Conservation (phyloP, 225 moss, liverwort and hornwort species). For the Polytrichum commune region DNA sequence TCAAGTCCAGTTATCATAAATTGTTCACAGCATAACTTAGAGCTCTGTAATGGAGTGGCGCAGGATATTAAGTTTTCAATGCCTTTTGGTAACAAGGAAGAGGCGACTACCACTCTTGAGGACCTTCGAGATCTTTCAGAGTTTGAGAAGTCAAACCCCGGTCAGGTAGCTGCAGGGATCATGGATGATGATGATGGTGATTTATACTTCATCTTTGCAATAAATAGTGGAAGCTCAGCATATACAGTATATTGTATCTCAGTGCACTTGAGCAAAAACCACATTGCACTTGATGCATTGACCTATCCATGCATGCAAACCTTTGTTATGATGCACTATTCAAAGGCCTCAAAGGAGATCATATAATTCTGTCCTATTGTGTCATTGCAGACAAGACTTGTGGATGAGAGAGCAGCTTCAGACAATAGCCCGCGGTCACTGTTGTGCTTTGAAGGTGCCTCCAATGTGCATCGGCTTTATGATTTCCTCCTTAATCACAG, state of each 20-base stretch:
- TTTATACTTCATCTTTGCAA: neutral
- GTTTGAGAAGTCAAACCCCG: slow-evolving; percentile 87
- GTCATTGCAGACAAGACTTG: slow-evolving; percentile 60
- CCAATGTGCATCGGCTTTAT: slow-evolving; percentile 76
- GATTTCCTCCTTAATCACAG: slow-evolving; percentile 95
- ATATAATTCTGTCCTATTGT: neutral
- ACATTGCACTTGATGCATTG: too few species aligned
- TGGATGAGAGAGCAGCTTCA: slow-evolving; percentile 57
- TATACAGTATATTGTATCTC: too few species aligned
- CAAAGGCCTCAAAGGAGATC: neutral
- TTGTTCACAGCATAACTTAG: neutral
- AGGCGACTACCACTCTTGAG: slow-evolving; percentile 54
- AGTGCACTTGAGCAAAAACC: too few species aligned
- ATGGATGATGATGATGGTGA: neutral
- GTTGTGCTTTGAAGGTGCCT: slow-evolving; percentile 60
- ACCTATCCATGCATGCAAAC: too few species aligned
- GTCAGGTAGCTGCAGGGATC: slow-evolving; percentile 52
- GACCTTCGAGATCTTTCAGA: slow-evolving; percentile 89
- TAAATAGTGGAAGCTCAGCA: neutral
- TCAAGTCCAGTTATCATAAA: neutral
- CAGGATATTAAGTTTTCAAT: slow-evolving; percentile 90
- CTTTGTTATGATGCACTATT: neutral
- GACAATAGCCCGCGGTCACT: slow-evolving; percentile 78
- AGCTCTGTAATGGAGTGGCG: slow-evolving; percentile 4
- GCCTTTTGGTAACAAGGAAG: slow-evolving; percentile 67